Conservation (phyloP, 345 rosid genomes). For the Gynandropsis gynandra region DNA sequence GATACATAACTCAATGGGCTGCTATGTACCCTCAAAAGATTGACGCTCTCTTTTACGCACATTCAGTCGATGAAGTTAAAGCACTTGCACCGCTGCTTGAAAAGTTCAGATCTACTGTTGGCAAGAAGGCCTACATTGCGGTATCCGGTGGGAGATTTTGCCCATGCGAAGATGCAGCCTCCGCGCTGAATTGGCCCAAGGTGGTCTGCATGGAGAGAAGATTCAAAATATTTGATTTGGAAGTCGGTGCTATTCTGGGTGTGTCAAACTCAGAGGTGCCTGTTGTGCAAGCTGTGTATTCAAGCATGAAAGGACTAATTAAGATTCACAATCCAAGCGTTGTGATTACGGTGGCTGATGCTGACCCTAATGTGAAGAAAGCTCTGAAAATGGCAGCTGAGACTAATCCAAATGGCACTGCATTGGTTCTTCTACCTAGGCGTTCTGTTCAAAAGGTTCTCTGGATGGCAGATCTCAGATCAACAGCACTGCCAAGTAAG, state of each 20-base stretch:
- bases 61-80: constrained; percentile 65
- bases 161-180: constrained; percentile 74
- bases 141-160: constrained; percentile 83
- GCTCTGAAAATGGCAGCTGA: constrained; percentile 86
- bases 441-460: constrained; percentile 69
- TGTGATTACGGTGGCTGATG: constrained; percentile 68
- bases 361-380: constrained; percentile 70
- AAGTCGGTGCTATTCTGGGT: constrained; percentile 53
- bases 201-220: constrained; percentile 72
- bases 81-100: constrained; percentile 72
- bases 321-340: constrained; percentile 89
- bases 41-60: constrained; percentile 88
- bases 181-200: constrained; percentile 69
- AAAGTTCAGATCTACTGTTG: constrained; percentile 74
- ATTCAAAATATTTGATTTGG: constrained; percentile 85
- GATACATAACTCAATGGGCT: constrained; percentile 95
- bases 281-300: constrained; percentile 71
- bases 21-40: constrained; percentile 91
- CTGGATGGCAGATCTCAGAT: constrained; percentile 97
- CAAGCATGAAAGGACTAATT: constrained; percentile 90
- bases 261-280: constrained; percentile 80
- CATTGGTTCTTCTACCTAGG: constrained; percentile 62
- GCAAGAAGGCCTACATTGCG: constrained; percentile 81
- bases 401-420: constrained; percentile 40
- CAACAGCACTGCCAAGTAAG: constrained; percentile 95